Percentiles rank a stretch among this genome's conserved stretches.
These are phyloP conservation scores for Blastobotrys proliferans DNA, from an alignment of 1,139 yeast genomes.

Conservation along the genomic window DNA sequence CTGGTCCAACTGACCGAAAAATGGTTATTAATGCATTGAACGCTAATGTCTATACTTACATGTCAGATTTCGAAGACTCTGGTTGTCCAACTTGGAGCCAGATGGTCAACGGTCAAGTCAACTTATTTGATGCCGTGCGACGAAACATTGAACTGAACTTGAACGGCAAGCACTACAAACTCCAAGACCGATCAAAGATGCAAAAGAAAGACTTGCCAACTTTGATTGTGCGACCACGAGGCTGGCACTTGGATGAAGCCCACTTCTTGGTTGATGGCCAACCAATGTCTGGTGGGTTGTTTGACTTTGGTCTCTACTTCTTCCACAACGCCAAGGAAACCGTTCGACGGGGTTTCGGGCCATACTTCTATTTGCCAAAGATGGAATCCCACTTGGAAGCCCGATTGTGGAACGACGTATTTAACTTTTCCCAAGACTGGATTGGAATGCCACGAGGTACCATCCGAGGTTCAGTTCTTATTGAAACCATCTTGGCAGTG, in stretches of 20 bases:
- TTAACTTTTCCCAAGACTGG: constrained; percentile 65
- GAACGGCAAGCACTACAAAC: constrained; percentile 54
- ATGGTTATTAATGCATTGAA: constrained; percentile 93
- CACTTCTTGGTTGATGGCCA: constrained; percentile 72
- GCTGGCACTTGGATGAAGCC: constrained; percentile 78
- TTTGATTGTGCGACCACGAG: constrained; percentile 78
- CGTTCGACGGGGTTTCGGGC: constrained; percentile 61
- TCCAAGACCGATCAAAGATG: constrained; percentile 40
- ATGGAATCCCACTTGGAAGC: constrained; percentile 81
- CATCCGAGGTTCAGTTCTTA: constrained; percentile 72
- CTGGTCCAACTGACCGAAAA: constrained; percentile 70
- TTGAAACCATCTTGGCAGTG: constrained; percentile 73
- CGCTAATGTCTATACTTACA: constrained; percentile 83
- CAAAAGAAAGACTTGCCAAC: constrained; percentile 55
- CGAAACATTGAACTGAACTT: constrained; percentile 63
- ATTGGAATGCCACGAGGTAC: constrained; percentile 65
- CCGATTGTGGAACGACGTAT: constrained; percentile 73
- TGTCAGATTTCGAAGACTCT: constrained; percentile 95
- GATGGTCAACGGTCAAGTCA: constrained; percentile 84
- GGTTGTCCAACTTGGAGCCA: constrained; percentile 94
- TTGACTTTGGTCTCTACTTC: constrained; percentile 75
- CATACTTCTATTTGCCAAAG: constrained; percentile 75
- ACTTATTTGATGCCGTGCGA: constrained; percentile 82
- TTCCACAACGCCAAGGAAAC: constrained; percentile 67
- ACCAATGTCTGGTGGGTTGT: constrained; percentile 68